Percentiles rank a stretch among this genome's conserved stretches.
Evolutionary conservation across 352 stramenopile species (phyloP).

Genomic region (Phytophthora pini): DNA sequence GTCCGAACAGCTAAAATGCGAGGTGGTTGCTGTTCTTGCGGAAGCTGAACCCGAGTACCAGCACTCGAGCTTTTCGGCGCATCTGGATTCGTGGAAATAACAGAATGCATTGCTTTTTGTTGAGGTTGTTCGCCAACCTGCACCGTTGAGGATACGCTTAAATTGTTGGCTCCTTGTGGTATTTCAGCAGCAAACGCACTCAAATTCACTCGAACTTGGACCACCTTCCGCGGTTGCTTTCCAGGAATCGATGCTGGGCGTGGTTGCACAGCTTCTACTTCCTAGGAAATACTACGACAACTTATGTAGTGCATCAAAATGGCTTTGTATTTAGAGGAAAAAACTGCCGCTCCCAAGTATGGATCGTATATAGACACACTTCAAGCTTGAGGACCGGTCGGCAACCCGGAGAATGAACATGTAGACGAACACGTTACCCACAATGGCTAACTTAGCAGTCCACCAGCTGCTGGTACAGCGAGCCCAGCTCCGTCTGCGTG

Average conservation of each 20-base stretch:
- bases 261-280: background rate
- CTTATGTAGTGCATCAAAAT: slow-evolving; percentile 26
- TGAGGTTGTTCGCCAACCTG: background rate
- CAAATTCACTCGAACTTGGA: slow-evolving; percentile 58
- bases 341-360: slow-evolving; percentile 17
- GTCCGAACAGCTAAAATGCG: slow-evolving; percentile 15
- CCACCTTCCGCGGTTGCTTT: slow-evolving; percentile 40
- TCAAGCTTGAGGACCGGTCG: slow-evolving; percentile 13
- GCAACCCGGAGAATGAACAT: slow-evolving; percentile 6
- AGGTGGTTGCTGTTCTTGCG: slow-evolving; percentile 7
- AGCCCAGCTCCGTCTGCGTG: slow-evolving; percentile 31
- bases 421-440: slow-evolving; percentile 7
- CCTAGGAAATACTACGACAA: no score
- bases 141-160: background rate
- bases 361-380: slow-evolving; percentile 40
- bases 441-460: slow-evolving; percentile 26
- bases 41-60: background rate
- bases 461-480: slow-evolving; percentile 42
- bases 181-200: slow-evolving; percentile 31
- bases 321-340: slow-evolving; percentile 35
- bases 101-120: background rate
- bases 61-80: background rate
- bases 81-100: background rate
- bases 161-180: background rate
- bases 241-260: slow-evolving; percentile 6